Percentiles rank a stretch among this genome's conserved stretches.
These are phyloP conservation scores for Solidago caesia DNA, from an alignment of 129 eudicot species.

Conservation along the genomic window DNA sequence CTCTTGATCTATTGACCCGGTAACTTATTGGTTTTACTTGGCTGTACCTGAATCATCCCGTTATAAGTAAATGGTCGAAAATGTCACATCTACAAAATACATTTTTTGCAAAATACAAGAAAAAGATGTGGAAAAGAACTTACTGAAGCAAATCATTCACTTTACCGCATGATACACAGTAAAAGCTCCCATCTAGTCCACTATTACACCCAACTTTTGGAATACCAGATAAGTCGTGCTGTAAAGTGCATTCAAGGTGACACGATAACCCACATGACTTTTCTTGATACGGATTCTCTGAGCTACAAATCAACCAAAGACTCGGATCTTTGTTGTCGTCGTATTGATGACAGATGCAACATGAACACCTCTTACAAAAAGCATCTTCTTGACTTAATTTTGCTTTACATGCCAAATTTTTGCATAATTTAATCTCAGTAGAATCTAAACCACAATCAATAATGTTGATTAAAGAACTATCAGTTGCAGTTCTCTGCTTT, in stretches of 20 bases:
- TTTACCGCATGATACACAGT: conserved; percentile 79
- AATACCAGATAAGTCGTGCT: conserved; percentile 58
- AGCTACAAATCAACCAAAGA: conserved; percentile 72
- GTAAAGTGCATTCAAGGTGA: conserved; percentile 75
- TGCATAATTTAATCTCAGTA: conserved; percentile 37
- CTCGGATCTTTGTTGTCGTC: conserved; percentile 93
- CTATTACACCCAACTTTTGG: conserved; percentile 35
- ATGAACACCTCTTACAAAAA: conserved; percentile 87
- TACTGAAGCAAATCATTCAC: conserved; percentile 74
- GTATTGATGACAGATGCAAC: conserved; percentile 66
- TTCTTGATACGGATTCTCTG: conserved; percentile 60
- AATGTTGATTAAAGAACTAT: conserved; percentile 7
- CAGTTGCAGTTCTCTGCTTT: conserved; percentile 43
- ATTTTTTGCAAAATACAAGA: neutral
- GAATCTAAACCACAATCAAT: conserved; percentile 23
- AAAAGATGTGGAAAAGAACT: conserved; percentile 24
- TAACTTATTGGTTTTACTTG: neutral
- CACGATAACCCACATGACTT: conserved; percentile 76
- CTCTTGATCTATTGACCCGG: neutral
- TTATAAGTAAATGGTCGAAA: neutral
- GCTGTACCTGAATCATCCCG: neutral
- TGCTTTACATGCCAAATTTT: conserved; percentile 81
- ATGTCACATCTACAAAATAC: neutral
- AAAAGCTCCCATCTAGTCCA: conserved; percentile 62
- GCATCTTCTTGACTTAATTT: conserved; percentile 45